Evolutionary conservation across 768 basidiomycete species (phyloP).

Genomic region (Serendipita sp.): DNA sequence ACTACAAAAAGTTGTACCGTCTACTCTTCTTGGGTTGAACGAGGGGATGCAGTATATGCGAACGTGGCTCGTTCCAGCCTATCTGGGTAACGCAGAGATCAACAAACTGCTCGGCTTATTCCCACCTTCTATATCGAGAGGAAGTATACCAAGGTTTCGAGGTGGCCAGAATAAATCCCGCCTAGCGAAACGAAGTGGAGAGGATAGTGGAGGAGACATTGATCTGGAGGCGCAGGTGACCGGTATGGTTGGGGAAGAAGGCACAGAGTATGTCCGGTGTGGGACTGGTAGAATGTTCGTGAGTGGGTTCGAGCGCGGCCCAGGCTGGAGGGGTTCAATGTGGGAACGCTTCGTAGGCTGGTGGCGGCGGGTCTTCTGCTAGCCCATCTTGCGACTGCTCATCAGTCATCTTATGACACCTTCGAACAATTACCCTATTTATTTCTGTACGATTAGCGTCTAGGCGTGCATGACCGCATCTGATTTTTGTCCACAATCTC

Average conservation of each 20-base stretch:
- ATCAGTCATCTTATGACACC: not conserved
- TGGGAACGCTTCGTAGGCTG: slow-evolving; percentile 66
- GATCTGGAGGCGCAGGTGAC: slow-evolving; percentile 53
- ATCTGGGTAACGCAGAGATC: slow-evolving; percentile 61
- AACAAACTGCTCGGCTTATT: slow-evolving; percentile 52
- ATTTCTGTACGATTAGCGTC: no score
- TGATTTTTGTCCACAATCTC: no score
- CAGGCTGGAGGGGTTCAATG: slow-evolving; percentile 60
- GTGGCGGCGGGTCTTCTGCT: slow-evolving; percentile 69
- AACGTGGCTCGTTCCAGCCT: slow-evolving; percentile 59
- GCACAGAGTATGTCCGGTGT: slow-evolving; percentile 37
- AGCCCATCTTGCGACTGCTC: slow-evolving; percentile 11
- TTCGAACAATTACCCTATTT: no score
- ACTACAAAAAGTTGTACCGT: slow-evolving; percentile 40
- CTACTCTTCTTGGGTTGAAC: slow-evolving; percentile 18
- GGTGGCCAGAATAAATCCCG: slow-evolving; percentile 18
- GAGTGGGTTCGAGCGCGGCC: slow-evolving; percentile 37
- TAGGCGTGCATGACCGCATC: no score
- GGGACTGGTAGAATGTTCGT: slow-evolving; percentile 82
- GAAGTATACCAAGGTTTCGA: slow-evolving; percentile 58
- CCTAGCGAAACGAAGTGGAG: slow-evolving; percentile 16
- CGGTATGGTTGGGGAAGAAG: slow-evolving; percentile 23
- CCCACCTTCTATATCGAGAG: slow-evolving; percentile 56
- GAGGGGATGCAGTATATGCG: slow-evolving; percentile 41
- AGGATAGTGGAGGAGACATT: not conserved